Evolutionary conservation across 352 stramenopile genomes (phyloP), one percentile per base, ranked within the genome.

Genomic region (Hyaloperonospora arabidopsidis): DNA sequence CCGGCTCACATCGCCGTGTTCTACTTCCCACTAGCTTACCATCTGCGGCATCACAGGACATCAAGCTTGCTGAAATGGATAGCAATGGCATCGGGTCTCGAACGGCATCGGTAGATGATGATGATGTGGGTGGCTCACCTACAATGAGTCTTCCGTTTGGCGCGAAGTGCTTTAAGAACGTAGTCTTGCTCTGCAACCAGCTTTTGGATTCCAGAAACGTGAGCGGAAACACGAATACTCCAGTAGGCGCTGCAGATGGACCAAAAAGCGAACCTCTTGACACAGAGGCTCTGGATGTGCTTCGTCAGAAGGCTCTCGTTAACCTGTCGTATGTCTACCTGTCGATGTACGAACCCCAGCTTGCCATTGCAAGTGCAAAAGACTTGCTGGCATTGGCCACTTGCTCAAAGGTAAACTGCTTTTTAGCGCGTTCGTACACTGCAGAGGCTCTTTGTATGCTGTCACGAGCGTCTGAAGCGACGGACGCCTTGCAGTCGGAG

Each of bases 301-400:
- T 92, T 52, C 76, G 82, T 19, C 86, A 96, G 52, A 93, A 94
- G 56, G 84, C 85, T 25, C 57, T 96, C 22, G 71, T 92, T 41
- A 89, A 93, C 51, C 60, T 96, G 41, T 79, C 83, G 44, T 96
- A 96, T 59, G 85, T 95, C 35, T 94, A 96, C 64, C 68, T 96
- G 63, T 89, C 79, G 36, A 88, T 96, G 70, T 84, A 93, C 67
- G 86, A 95, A 52, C 87, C 87, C n/a, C 79, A 94, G 23, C 59
- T 93, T n/a, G 84, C 85, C 4, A 82, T 96, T 49, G 79, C 69
- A 51, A 93, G 67, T 36, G 77, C 86, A 13, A 89, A 89, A 49
- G 79, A 93, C 54, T 60, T 96, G 45, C 61, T 94, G 11, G 59
- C 68, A 29, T 47, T 94, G 19, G 61, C 79, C 1, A 74, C 76